These are phyloP conservation scores for Cymbomonas tetramitiformis DNA, from an alignment of 139 green algal species.

Conservation along the genomic window DNA sequence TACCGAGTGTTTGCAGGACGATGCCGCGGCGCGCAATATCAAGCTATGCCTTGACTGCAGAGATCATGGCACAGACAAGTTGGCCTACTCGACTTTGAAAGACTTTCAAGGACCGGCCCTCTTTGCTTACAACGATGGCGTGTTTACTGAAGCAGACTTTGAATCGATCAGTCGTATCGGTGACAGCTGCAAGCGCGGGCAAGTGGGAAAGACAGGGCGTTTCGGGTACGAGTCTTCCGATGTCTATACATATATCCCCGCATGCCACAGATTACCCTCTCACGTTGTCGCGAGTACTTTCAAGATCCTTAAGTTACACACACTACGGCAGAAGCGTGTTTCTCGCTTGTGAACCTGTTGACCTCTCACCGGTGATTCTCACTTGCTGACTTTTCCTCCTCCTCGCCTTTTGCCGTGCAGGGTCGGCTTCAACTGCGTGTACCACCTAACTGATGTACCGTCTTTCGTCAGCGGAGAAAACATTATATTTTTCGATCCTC, in stretches of 20 bases:
- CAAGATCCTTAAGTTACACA: too few relatives aligned
- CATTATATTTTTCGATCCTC: slow-evolving; percentile 58
- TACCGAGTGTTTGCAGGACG: slow-evolving; percentile 20
- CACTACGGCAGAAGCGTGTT: too few relatives aligned
- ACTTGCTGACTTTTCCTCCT: background rate
- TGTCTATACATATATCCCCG: background rate
- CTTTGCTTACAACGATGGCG: slow-evolving; percentile 50
- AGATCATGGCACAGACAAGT: slow-evolving; percentile 7
- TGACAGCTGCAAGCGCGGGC: slow-evolving; percentile 42
- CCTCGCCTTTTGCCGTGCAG: slow-evolving; percentile 17
- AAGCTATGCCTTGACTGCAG: slow-evolving; percentile 24
- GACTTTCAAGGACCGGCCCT: slow-evolving; percentile 49
- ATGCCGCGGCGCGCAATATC: slow-evolving; percentile 18
- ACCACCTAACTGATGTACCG: slow-evolving; percentile 60
- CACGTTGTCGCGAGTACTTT: too few relatives aligned
- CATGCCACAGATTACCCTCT: background rate
- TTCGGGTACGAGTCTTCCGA: slow-evolving; percentile 34
- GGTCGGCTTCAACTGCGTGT: slow-evolving; percentile 53
- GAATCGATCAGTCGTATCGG: slow-evolving; percentile 53
- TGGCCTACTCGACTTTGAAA: slow-evolving; percentile 25
- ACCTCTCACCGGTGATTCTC: too few relatives aligned
- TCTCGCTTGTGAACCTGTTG: too few relatives aligned
- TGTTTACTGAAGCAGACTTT: slow-evolving; percentile 51
- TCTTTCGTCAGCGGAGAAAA: slow-evolving; percentile 44
- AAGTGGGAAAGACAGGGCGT: slow-evolving; percentile 43